These are phyloP conservation scores for Boletus sp. DNA, from an alignment of 768 basidiomycete genomes.

Conservation along the genomic window DNA sequence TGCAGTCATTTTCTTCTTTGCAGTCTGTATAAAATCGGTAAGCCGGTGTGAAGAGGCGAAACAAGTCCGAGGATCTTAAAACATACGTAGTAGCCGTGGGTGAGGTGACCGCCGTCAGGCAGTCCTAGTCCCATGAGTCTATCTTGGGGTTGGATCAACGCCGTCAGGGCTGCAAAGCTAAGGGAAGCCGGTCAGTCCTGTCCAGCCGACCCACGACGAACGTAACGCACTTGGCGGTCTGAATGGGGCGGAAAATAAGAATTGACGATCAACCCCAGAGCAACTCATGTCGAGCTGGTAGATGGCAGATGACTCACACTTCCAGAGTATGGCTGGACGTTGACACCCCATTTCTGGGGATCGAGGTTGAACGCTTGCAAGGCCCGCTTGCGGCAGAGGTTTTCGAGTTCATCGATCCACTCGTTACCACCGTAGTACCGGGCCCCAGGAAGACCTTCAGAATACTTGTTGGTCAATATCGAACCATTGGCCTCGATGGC, in stretches of 20 bases:
- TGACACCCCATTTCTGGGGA: conserved; percentile 92
- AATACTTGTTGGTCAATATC: conserved; percentile 98
- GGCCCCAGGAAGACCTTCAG: conserved; percentile 96
- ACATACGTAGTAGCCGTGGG: conserved; percentile 93
- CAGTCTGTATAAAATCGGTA: conserved; percentile 52
- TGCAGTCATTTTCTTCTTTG: conserved; percentile 99
- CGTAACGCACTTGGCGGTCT: conserved; percentile 81
- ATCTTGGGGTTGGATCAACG: conserved; percentile 94
- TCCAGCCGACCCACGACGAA: not conserved
- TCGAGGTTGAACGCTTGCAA: conserved; percentile 96
- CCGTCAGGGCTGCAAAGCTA: conserved; percentile 96
- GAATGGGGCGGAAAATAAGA: conserved; percentile 12
- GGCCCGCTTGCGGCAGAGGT: conserved; percentile 92
- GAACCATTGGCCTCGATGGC: conserved; percentile 99
- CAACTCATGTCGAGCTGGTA: not conserved
- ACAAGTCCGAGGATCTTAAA: not conserved
- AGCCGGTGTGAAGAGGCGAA: not conserved
- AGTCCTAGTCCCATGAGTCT: conserved; percentile 98
- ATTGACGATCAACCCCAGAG: conserved; percentile 11
- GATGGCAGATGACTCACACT: conserved; percentile 50
- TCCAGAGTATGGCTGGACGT: conserved; percentile 98
- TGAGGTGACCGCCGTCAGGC: conserved; percentile 95
- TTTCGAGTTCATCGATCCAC: conserved; percentile 94
- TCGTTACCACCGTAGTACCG: conserved; percentile 99
- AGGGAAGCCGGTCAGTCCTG: conserved; percentile 9